Conservation (phyloP, 2,329 filamentous ascomycete species). For the Nothopassalora personata region DNA sequence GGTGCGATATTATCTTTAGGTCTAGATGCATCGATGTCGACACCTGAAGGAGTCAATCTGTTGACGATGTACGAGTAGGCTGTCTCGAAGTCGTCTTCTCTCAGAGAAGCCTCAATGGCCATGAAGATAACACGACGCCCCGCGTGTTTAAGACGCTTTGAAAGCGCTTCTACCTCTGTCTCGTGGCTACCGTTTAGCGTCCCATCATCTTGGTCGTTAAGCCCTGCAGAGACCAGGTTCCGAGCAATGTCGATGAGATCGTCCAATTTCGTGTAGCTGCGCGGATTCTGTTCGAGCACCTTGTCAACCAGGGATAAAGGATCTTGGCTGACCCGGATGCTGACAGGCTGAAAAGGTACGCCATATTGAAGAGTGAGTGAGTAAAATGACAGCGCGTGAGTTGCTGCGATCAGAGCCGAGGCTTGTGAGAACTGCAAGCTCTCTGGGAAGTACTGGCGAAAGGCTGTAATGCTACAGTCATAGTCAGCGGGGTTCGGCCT, state of each 20-base stretch:
- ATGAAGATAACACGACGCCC: slow-evolving; percentile 69
- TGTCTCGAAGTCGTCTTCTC: slow-evolving; percentile 77
- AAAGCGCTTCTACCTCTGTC: slow-evolving; percentile 22
- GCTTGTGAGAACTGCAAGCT: slow-evolving; percentile 52
- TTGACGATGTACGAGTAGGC: slow-evolving; percentile 79
- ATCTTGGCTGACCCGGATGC: slow-evolving; percentile 70
- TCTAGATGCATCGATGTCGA: slow-evolving; percentile 19
- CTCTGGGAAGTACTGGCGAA: slow-evolving; percentile 53
- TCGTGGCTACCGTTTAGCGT: slow-evolving; percentile 31
- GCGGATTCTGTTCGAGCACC: slow-evolving; percentile 68
- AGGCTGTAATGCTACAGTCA: slow-evolving; percentile 54
- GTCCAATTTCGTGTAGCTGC: slow-evolving; percentile 68
- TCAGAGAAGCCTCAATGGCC: slow-evolving; percentile 71
- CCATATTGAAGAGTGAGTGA: slow-evolving; percentile 72
- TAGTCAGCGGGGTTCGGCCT: slow-evolving; percentile 10
- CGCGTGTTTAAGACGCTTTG: slow-evolving; percentile 33
- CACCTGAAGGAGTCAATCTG: slow-evolving; percentile 47
- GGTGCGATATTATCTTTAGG: slow-evolving; percentile 2
- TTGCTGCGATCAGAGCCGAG: slow-evolving; percentile 63
- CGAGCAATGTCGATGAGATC: slow-evolving; percentile 65
- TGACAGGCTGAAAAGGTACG: slow-evolving; percentile 72
- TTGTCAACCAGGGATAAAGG: slow-evolving; percentile 68
- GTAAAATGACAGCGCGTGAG: slow-evolving; percentile 70
- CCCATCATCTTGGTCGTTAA: slow-evolving; percentile 24
- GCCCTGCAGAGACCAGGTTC: slow-evolving; percentile 58